Conservation (phyloP, 345 rosid species). For the Linum lewisii region DNA sequence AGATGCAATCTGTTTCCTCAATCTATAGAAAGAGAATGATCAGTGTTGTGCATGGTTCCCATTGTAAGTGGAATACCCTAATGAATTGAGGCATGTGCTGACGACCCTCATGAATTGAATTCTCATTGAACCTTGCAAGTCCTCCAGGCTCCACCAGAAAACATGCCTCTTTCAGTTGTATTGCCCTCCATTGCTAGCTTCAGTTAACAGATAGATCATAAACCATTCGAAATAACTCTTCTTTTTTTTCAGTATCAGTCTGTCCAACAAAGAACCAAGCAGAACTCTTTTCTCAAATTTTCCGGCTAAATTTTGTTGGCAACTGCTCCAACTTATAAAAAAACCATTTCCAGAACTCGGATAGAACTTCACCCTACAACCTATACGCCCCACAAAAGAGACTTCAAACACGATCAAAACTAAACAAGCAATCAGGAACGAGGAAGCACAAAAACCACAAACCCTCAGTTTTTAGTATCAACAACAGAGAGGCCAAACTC, state of each 20-base stretch:
- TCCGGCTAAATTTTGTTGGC: not conserved
- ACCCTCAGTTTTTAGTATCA: no score
- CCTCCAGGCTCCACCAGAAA: slow-evolving; percentile 63
- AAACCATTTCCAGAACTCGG: not conserved
- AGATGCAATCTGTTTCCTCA: slow-evolving; percentile 73
- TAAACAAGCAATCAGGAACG: no score
- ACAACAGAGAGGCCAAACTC: no score
- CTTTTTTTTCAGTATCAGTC: no score
- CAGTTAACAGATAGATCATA: not conserved
- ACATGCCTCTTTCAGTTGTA: slow-evolving; percentile 56
- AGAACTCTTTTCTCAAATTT: not conserved
- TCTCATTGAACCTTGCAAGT: slow-evolving; percentile 59
- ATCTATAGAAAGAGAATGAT: slow-evolving; percentile 33
- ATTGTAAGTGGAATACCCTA: slow-evolving; percentile 66
- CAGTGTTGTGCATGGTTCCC: slow-evolving; percentile 53
- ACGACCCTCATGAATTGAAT: slow-evolving; percentile 39
- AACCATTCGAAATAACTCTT: no score
- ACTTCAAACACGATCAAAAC: no score
- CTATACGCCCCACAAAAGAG: no score
- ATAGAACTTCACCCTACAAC: no score
- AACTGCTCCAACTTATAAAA: not conserved
- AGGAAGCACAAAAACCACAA: no score
- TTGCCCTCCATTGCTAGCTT: slow-evolving; percentile 50
- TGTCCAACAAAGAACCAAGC: not conserved
- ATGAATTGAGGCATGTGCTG: slow-evolving; percentile 30